Base-by-base conservation (phyloP, 805 yeast species). In the Saturnispora quitensis region DNA sequence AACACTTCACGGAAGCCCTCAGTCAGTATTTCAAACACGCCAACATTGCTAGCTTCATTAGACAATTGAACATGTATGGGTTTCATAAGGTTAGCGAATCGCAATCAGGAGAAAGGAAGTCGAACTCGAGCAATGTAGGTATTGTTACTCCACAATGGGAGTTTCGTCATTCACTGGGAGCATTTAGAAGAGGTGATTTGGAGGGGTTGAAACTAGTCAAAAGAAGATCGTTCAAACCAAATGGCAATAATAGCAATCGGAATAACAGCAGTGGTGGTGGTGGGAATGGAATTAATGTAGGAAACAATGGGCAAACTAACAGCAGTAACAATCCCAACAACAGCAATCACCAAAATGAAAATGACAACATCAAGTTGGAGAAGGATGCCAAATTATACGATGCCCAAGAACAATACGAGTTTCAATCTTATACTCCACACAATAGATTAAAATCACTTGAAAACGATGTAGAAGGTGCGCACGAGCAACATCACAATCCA, bases 1-100 rank as follows among this genome's bases (percentile, higher is more conserved):
- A 90, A 65, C 90, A 84, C 64, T 90, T 93, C 62, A 80, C 91
- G 50, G 82, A 83, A 62, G 90, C 84, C 34, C 69, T 84, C 53
- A 68, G 72, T 33, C 73, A 75, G 55, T 86, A 82, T 65, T 86
- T 86, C 70, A 86, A 86, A 63, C 95, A 86, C 65, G 85, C 89
- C 4, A 86, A 86, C 62, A 82, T 84, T 34, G 88, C 90, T 1
- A 78, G 86, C 45, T 86, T 86, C 65, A 86, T 86, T 3, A 76
- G 93, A 40, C 93, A 86, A 60, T 68, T 86, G 50, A 87, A 86
- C 66, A 83, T 85, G 86, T 86, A 86, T 61, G 91, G 91, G 0
- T 86, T 86, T 62, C 90, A 84, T 63, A 85, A 86, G 63, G 86
- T 86, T 8, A 83, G 77, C 53, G 48, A 50, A 9, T 18, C 42